Evolutionary conservation across 2,329 filamentous ascomycete genomes (phyloP), one percentile per base, ranked within the genome.

Genomic region (Trichoderma breve): DNA sequence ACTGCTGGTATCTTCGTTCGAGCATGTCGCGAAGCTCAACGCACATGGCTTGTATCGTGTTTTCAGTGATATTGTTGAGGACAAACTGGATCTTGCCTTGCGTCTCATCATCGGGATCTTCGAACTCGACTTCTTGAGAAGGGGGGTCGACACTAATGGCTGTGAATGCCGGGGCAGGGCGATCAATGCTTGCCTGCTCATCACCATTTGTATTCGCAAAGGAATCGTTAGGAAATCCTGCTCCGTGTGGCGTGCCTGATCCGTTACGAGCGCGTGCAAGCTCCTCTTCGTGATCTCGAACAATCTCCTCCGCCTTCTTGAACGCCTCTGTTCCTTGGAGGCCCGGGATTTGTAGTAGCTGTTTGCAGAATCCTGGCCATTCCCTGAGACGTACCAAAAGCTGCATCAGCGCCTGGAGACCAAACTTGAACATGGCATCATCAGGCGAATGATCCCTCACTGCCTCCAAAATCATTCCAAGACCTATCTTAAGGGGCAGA

Each of bases 401-500:
- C 80, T 98, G 94, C 80, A 98, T 91, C 73, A 99, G 87, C 18
- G 96, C 96, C 80, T 99, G 96, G 14, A 99, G 87, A 12, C 97
- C 96, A 79, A 99, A 99, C 78, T 98, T 97, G 85, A 96, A 98
- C 96, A 99, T 98, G 1, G 93, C 91, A 73, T 95, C 91, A 36
- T 97, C 92, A 0, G 92, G 90, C 36, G 88, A 84, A 77, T 96
- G 93, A 74, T 97, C 94, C 74, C 93, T 89, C 28, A 99, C 94
- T 14, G 96, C 94, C 80, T 99, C 95, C n/a, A 98, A 85, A 74
- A 99, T 97, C 94, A 99, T 98, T 18, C 93, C 94, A 18, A 98
- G 85, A n/a, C 93, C 96, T 71, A 97, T 94, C 79, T 97, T 94
- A 39, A 98, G 89, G 4, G 96, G 94, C 21, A 99, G 89, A 55